These are phyloP conservation scores for Phlebopus sp. DNA, from an alignment of 1,284 basidiomycete species.

Conservation along the genomic window DNA sequence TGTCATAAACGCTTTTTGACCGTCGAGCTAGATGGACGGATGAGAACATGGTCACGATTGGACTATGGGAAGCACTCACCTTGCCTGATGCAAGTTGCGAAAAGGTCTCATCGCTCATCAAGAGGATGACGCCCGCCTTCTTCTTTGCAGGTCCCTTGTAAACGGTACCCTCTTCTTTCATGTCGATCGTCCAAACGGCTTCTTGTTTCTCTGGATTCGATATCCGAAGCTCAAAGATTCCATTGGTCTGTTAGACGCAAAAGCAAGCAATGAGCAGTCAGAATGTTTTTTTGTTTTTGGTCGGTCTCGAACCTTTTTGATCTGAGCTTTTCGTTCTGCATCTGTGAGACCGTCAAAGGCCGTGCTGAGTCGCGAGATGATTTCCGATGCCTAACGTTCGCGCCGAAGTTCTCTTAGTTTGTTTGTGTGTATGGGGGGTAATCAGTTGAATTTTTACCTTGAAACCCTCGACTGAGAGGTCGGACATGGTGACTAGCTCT, in stretches of 20 bases:
- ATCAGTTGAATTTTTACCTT: conserved; percentile 38
- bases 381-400: conserved; percentile 62
- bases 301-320: conserved; percentile 71
- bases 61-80: conserved; percentile 37
- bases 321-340: conserved; percentile 73
- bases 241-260: conserved; percentile 68
- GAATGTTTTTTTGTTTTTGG: not conserved
- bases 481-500: conserved; percentile 42
- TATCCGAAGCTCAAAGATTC: conserved; percentile 87
- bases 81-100: conserved; percentile 66
- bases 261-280: not conserved
- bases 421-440: not conserved
- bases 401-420: conserved; percentile 2
- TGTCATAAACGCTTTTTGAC: conserved; percentile 94
- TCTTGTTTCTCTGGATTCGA: conserved; percentile 77
- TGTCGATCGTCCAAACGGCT: conserved; percentile 90
- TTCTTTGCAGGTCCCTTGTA: conserved; percentile 76
- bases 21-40: conserved; percentile 56
- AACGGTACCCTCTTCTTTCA: conserved; percentile 86
- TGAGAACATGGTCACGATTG: not conserved
- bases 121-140: conserved; percentile 76
- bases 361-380: conserved; percentile 60
- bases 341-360: conserved; percentile 67
- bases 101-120: conserved; percentile 72
- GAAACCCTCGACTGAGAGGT: conserved; percentile 58